Evolutionary conservation across 2,329 filamentous ascomycete genomes (phyloP).

Genomic region (Neonectria ditissima): DNA sequence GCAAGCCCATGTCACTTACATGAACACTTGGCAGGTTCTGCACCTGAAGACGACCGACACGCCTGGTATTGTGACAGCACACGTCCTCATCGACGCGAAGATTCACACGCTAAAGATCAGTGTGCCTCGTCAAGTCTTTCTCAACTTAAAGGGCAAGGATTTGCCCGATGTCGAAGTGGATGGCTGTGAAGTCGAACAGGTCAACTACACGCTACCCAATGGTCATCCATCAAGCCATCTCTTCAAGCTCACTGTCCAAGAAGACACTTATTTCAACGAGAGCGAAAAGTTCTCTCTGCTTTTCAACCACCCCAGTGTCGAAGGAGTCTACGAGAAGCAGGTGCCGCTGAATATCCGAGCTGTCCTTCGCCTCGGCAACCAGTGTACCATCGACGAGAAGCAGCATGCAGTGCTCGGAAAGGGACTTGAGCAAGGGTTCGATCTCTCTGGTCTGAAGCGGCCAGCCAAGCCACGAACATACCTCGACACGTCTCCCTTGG

Average conservation of each 20-base stretch:
- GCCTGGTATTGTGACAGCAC: conserved; percentile 87
- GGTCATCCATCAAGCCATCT: conserved; percentile 94
- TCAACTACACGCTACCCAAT: conserved; percentile 92
- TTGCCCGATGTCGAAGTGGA: conserved; percentile 89
- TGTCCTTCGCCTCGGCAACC: conserved; percentile 87
- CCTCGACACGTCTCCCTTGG: conserved; percentile 78
- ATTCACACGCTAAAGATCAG: conserved; percentile 89
- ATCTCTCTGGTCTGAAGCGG: conserved; percentile 79
- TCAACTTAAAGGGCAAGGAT: conserved; percentile 90
- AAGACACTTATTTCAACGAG: conserved; percentile 88
- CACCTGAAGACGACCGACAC: conserved; percentile 86
- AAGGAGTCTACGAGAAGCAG: conserved; percentile 97
- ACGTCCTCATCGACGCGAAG: conserved; percentile 93
- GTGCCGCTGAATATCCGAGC: conserved; percentile 89
- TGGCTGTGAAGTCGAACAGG: conserved; percentile 90
- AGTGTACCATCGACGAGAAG: conserved; percentile 92
- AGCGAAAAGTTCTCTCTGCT: conserved; percentile 83
- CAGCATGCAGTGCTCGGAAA: conserved; percentile 92
- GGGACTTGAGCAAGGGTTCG: conserved; percentile 93
- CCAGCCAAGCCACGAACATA: conserved; percentile 76
- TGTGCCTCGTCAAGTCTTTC: conserved; percentile 88
- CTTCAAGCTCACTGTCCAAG: conserved; percentile 91
- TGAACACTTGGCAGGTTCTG: conserved; percentile 93
- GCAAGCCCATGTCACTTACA: conserved; percentile 90
- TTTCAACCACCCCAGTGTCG: conserved; percentile 93